Base-by-base conservation (phyloP, 1,139 yeast genomes). In the Saccharomyces hybrid region DNA sequence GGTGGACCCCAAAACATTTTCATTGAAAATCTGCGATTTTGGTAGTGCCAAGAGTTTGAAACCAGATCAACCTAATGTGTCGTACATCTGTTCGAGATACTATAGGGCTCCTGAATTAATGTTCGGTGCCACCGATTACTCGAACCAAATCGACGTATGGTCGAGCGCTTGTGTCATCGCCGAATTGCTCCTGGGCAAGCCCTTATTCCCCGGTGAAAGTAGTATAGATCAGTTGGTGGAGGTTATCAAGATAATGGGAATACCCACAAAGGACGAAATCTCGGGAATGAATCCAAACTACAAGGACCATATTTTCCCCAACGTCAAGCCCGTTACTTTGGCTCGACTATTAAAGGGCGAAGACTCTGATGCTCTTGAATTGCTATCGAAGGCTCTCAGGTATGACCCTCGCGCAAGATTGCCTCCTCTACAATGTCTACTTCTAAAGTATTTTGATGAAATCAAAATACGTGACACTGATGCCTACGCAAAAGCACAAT, bases 91-190 rank as follows among this genome's bases (percentile, higher is more conserved):
- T 72, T 91, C 98, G 27, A 80, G 99, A 65, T 93, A 91, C 73
- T 93, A 93, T 73, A 80, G 99, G 58, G 98, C 99, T 9, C 96
- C 96, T 1, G 96, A 88, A 70, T 78, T 88, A 65, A 88, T 88
- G 57, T 89, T 88, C 72, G 96, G 96, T 25, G 95, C 96, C 13
- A 85, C 93, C 7, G 86, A 88, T 70, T 88, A 88, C 72, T 89
- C 99, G 13, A 90, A 97, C 47, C 91, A 91, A 71, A 93, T 93
- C 63, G 99, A 93, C 71, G 84, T 93, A 53, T 93, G 99, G 99
- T 88, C 96, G 23, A 91, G 96, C 9, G 97, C 96, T 25, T 93
- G 99, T 74, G 99, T 93, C 46, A 90, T 93, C 88, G 98, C 98
- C 4, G 99, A 93, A 73, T 76, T 93, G 66, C 83, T 91, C 63